Evolutionary conservation across 2,329 filamentous ascomycete genomes (phyloP).

Genomic region (Trichoderma koningii): DNA sequence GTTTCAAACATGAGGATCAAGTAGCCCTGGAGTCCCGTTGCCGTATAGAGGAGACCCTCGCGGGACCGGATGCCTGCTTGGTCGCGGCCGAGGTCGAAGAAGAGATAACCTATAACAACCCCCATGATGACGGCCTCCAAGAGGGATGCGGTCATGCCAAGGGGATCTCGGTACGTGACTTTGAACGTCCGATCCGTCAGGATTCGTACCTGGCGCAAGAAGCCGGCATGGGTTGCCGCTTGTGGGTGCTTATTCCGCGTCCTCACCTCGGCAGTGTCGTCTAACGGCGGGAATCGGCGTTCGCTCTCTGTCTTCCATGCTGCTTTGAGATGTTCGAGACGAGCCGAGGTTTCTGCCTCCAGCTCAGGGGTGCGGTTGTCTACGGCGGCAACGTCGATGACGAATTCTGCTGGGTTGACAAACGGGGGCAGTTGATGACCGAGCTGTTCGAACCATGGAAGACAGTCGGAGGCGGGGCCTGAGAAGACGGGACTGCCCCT

Average conservation of each 20-base stretch:
- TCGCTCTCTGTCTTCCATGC: slow-evolving; percentile 56
- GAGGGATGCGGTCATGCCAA: slow-evolving; percentile 71
- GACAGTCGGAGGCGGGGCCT: slow-evolving; percentile 58
- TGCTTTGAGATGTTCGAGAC: slow-evolving; percentile 62
- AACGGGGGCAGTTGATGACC: slow-evolving; percentile 68
- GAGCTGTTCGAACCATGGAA: slow-evolving; percentile 63
- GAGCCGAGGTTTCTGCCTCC: slow-evolving; percentile 59
- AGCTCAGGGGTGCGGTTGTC: slow-evolving; percentile 70
- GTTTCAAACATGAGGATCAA: slow-evolving; percentile 75
- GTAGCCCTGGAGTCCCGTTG: slow-evolving; percentile 72
- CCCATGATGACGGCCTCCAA: slow-evolving; percentile 71
- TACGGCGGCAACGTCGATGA: slow-evolving; percentile 73
- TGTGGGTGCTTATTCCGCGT: slow-evolving; percentile 30
- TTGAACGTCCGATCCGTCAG: slow-evolving; percentile 69
- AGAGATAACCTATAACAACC: slow-evolving; percentile 72
- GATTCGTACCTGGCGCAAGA: slow-evolving; percentile 64
- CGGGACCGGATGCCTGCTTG: slow-evolving; percentile 73
- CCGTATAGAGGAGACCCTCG: slow-evolving; percentile 71
- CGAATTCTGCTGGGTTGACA: slow-evolving; percentile 75
- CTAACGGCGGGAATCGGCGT: slow-evolving; percentile 34
- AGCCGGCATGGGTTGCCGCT: slow-evolving; percentile 52
- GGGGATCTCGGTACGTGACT: slow-evolving; percentile 73
- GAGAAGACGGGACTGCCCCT: slow-evolving; percentile 69
- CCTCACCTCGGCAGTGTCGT: slow-evolving; percentile 17
- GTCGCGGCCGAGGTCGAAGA: slow-evolving; percentile 64